Conservation (phyloP, 768 basidiomycete genomes). For the Termitomyces sp. region DNA sequence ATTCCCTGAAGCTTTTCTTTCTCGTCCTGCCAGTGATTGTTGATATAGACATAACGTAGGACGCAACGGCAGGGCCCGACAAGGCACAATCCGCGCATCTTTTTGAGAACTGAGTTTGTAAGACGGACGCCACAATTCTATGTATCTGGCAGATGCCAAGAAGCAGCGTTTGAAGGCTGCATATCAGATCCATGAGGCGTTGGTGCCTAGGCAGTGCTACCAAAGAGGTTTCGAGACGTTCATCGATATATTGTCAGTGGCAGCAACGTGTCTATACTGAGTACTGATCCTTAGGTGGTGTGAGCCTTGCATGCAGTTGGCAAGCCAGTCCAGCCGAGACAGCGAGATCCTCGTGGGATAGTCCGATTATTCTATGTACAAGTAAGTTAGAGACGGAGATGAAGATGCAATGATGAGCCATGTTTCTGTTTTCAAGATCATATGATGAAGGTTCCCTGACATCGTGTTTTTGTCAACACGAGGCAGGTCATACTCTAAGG, state of each 20-base stretch:
- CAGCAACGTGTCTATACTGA: neutral
- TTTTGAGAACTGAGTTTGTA: neutral
- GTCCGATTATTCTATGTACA: slow-evolving; percentile 4
- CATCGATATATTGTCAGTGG: slow-evolving; percentile 9
- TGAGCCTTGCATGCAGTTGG: neutral
- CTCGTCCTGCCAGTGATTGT: neutral
- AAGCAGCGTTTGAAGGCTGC: neutral
- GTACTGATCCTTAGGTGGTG: neutral
- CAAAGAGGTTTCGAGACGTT: neutral
- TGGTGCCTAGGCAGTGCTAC: neutral
- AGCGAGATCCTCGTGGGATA: neutral
- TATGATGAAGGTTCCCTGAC: slow-evolving; percentile 5
- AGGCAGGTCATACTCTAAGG: slow-evolving; percentile 1
- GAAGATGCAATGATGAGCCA: slow-evolving; percentile 9
- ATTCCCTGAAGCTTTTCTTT: neutral
- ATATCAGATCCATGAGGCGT: slow-evolving; percentile 10
- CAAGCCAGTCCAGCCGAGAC: neutral
- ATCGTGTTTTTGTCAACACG: slow-evolving; percentile 7
- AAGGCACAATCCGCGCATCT: neutral
- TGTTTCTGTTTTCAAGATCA: slow-evolving; percentile 4
- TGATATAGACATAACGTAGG: neutral
- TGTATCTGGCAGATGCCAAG: neutral
- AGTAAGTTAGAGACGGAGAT: neutral
- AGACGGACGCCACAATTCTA: slow-evolving; percentile 8
- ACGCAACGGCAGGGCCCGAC: neutral